These are phyloP conservation scores for Polytolypa hystricis DNA, from an alignment of 2,329 filamentous ascomycete genomes.

Conservation along the genomic window DNA sequence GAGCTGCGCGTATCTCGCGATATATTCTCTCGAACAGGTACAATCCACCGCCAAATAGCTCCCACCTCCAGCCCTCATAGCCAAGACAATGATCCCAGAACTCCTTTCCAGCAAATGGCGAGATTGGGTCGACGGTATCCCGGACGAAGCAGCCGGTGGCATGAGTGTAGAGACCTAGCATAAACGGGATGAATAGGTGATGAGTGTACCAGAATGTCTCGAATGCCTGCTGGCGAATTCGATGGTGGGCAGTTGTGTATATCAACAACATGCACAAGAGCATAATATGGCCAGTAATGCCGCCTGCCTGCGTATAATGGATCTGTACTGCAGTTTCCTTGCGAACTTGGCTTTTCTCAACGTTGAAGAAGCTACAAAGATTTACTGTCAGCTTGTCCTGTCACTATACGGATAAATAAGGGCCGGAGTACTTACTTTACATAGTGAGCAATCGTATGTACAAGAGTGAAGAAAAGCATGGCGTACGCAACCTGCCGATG, in stretches of 20 bases:
- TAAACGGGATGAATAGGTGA: conserved; percentile 93
- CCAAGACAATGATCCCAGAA: conserved; percentile 94
- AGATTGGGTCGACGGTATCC: conserved; percentile 59
- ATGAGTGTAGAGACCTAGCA: conserved; percentile 89
- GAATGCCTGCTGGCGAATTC: conserved; percentile 92
- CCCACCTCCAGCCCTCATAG: conserved; percentile 96
- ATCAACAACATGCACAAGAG: conserved; percentile 98
- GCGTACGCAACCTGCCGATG: conserved; percentile 90
- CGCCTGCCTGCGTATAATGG: conserved; percentile 79
- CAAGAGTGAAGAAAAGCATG: conserved; percentile 66
- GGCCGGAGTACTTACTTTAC: conserved; percentile 59
- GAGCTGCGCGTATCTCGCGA: conserved; percentile 74
- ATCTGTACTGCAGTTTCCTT: conserved; percentile 74
- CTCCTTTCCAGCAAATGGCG: conserved; percentile 67
- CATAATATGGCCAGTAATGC: conserved; percentile 95
- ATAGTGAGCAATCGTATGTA: conserved; percentile 75
- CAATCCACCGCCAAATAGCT: conserved; percentile 71
- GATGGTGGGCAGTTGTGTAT: conserved; percentile 88
- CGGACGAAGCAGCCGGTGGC: conserved; percentile 94
- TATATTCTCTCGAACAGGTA: conserved; percentile 85
- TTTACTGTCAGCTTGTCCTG: background rate
- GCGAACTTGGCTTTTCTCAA: conserved; percentile 74
- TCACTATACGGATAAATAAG: background rate
- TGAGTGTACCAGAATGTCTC: conserved; percentile 99
- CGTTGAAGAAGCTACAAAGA: conserved; percentile 70